phyloP scores from a whole-genome alignment of 108 stramenopile species.

The Parietichytrium sp. region DNA sequence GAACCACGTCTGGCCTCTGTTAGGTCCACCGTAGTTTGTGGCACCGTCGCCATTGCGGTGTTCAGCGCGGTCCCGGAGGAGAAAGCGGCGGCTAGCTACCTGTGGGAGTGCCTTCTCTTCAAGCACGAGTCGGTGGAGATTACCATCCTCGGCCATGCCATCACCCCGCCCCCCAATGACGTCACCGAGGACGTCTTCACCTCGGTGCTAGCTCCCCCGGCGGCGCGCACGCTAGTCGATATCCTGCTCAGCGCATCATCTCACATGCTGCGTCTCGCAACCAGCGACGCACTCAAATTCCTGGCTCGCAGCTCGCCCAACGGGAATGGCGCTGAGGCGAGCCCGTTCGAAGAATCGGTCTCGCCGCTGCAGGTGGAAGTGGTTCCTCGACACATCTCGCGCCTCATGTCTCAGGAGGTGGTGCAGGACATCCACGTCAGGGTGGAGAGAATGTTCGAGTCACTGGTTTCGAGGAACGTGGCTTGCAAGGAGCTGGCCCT shows the following conservation, averaged over 20 bases:
- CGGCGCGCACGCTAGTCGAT: background rate
- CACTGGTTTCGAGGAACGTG: background rate
- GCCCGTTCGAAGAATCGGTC: too few relatives aligned
- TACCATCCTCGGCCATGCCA: background rate
- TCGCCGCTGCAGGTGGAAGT: too few relatives aligned
- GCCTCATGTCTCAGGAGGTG: too few relatives aligned
- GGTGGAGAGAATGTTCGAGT: background rate
- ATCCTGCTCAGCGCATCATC: too few relatives aligned
- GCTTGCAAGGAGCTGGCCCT: conserved; percentile 20
- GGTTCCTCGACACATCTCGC: too few relatives aligned
- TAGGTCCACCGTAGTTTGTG: background rate
- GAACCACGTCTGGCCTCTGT: background rate
- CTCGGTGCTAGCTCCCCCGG: background rate
- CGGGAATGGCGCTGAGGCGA: too few relatives aligned
- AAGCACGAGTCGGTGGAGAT: conserved; percentile 1
- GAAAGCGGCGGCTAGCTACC: conserved; percentile 29
- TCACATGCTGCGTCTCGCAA: too few relatives aligned
- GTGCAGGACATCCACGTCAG: too few relatives aligned
- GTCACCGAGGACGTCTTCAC: background rate
- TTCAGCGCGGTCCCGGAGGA: background rate
- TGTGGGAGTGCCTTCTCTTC: conserved; percentile 6
- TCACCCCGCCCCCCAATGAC: background rate
- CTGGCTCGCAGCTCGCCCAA: too few relatives aligned
- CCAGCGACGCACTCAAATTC: too few relatives aligned
- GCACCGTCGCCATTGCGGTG: background rate